These are phyloP conservation scores for Salinomyces thailandicus DNA, from an alignment of 2,329 filamentous ascomycete species.

Conservation along the genomic window DNA sequence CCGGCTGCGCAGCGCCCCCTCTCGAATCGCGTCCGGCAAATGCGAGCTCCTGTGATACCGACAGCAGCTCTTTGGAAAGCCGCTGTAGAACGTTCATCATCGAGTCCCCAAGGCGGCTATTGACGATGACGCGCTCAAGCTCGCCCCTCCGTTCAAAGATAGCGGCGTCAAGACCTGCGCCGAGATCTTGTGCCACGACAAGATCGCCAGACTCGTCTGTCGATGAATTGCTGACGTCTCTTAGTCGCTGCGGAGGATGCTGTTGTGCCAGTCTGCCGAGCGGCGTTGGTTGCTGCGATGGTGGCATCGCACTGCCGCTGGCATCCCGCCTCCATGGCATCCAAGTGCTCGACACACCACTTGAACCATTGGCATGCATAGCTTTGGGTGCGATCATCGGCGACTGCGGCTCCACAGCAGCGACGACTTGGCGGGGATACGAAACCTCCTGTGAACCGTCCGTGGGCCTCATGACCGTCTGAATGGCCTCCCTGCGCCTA, in stretches of 20 bases:
- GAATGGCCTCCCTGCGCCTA: constrained; percentile 7
- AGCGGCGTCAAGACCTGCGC: constrained; percentile 30
- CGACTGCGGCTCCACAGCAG: neutral
- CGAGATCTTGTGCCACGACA: constrained; percentile 21
- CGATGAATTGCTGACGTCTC: neutral
- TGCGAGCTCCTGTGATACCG: constrained; percentile 16
- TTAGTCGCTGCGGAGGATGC: neutral
- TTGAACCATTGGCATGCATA: neutral
- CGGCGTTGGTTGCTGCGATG: neutral
- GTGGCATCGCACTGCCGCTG: neutral
- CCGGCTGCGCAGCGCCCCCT: neutral
- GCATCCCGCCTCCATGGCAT: neutral
- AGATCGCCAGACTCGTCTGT: constrained; percentile 1
- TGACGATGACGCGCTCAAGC: constrained; percentile 31
- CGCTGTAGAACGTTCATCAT: constrained; percentile 13
- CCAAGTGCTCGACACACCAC: neutral
- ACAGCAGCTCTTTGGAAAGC: constrained; percentile 18
- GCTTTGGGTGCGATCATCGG: neutral
- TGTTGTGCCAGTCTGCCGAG: neutral
- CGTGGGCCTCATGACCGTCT: neutral
- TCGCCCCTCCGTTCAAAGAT: constrained; percentile 31
- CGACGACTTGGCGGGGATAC: neutral
- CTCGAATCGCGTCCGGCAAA: neutral
- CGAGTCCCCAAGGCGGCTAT: constrained; percentile 20
- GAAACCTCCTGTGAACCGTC: neutral